These are phyloP conservation scores for Bjerkandera adusta DNA, from an alignment of 1,284 basidiomycete species.

Conservation along the genomic window DNA sequence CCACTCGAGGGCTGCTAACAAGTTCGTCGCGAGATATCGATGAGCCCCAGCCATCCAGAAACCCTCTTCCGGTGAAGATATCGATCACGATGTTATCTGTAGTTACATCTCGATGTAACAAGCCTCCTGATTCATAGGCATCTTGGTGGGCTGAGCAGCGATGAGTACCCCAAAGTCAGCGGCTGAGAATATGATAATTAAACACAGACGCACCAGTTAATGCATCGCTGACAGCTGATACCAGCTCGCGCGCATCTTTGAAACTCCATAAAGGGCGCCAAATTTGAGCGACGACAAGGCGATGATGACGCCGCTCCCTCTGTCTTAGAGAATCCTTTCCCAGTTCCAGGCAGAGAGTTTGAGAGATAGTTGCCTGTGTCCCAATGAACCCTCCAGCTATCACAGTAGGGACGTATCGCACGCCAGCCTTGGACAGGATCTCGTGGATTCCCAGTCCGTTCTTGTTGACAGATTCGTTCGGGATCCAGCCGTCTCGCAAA, in stretches of 20 bases:
- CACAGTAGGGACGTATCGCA: neutral
- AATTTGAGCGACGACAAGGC: neutral
- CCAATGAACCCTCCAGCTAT: neutral
- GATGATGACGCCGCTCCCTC: neutral
- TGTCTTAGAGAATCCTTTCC: neutral
- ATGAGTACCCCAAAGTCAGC: neutral
- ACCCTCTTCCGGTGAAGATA: neutral
- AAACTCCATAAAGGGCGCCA: neutral
- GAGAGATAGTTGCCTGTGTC: neutral
- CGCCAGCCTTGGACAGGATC: neutral
- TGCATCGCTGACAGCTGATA: neutral
- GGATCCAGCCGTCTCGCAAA: conserved; percentile 7
- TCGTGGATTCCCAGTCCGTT: neutral
- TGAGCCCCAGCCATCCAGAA: conserved; percentile 20
- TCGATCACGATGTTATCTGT: conserved; percentile 17
- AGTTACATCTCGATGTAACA: conserved; percentile 21
- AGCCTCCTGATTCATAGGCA: conserved; percentile 11
- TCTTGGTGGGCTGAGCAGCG: conserved; percentile 12
- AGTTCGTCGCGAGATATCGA: conserved; percentile 2
- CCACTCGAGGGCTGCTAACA: neutral
- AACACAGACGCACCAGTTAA: neutral
- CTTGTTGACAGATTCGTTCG: no score
- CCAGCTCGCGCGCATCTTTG: neutral
- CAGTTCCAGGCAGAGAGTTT: neutral
- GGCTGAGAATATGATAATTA: neutral